Evolutionary conservation across 2,329 filamentous ascomycete genomes (phyloP), one percentile per base, ranked within the genome.

Genomic region (Sclerotinia glacialis): DNA sequence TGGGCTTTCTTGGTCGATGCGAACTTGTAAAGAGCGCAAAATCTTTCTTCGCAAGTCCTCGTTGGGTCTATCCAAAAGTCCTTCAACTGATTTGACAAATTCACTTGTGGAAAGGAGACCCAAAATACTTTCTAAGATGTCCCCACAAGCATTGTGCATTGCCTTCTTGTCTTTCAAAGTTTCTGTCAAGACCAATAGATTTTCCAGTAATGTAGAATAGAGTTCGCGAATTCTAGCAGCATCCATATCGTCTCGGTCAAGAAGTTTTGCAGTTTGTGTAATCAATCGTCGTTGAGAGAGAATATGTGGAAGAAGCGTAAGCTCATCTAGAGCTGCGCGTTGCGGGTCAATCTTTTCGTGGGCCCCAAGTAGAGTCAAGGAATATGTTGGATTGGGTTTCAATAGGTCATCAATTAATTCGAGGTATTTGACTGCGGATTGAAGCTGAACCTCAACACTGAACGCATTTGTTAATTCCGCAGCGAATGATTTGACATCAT

Each of bases 21-120:
- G 90, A 64, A 87, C 82, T 75, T 96, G 92, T 26, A 99, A 84
- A 1, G 94, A 90, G 67, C 85, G 89, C 69, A 94, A 85, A 59
- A 93, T 91, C 79, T 91, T 93, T 71, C 90, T 88, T 1, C 91
- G 90, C 61, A 94, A 82, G 59, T 90, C 86, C 71, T 91, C 84
- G 70, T 92, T 88, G 7, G 90, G 87, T 59, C 89, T 86, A 71
- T 91, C 86, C 46, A 98, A 86, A 40, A 99, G 83, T 37, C 87
- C 86, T 75, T 96, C 91, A 50, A 96, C 89, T 12, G 93, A 91
- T 76, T 92, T 91, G 77, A 98, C 87, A 77, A 98, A 95, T 78
- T 97, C 92, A 63, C 87, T 84, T 3, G 94, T 93, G 0, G 93
- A 94, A 52, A 97, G 83, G 8, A 97, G 85, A 69, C 91, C 89